Evolutionary conservation across 345 rosid species (phyloP).

Genomic region (Euphorbia lathyris): DNA sequence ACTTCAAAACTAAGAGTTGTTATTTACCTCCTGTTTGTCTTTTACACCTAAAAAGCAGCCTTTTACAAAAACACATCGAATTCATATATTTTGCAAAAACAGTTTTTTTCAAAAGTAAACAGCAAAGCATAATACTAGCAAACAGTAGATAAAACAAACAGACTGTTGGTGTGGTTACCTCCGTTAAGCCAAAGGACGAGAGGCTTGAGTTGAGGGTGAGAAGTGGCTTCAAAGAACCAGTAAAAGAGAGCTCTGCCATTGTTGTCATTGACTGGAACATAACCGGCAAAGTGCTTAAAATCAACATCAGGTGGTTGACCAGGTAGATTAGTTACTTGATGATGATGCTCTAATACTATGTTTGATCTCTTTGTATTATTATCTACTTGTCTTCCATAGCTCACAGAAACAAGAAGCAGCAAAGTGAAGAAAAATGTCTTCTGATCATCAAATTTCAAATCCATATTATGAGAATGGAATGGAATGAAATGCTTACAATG

Average conservation of each 20-base stretch:
- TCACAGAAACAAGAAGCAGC: slow-evolving; percentile 17
- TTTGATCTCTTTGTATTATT: slow-evolving; percentile 5
- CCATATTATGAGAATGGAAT: slow-evolving; percentile 18
- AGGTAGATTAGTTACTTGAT: slow-evolving; percentile 61
- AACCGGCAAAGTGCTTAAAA: slow-evolving; percentile 79
- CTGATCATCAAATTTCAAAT: neutral
- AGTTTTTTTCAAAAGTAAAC: no score
- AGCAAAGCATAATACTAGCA: no score
- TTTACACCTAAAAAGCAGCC: no score
- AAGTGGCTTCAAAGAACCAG: slow-evolving; percentile 80
- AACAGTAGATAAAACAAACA: no score
- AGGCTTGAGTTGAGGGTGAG: slow-evolving; percentile 58
- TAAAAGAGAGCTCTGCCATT: slow-evolving; percentile 77
- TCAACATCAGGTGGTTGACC: slow-evolving; percentile 52
- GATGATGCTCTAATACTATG: slow-evolving; percentile 22
- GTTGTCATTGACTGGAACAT: slow-evolving; percentile 52
- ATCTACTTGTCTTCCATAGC: neutral
- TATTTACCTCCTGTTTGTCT: no score
- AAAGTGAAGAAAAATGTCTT: slow-evolving; percentile 13
- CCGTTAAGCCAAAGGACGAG: slow-evolving; percentile 95
- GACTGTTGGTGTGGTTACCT: slow-evolving; percentile 57
- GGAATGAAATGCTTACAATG: neutral
- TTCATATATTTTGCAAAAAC: no score
- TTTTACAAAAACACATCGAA: no score
- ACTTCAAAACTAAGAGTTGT: no score